Evolutionary conservation across 345 rosid species (phyloP), one percentile per base, ranked within the genome.

Genomic region (Arabis alpina): DNA sequence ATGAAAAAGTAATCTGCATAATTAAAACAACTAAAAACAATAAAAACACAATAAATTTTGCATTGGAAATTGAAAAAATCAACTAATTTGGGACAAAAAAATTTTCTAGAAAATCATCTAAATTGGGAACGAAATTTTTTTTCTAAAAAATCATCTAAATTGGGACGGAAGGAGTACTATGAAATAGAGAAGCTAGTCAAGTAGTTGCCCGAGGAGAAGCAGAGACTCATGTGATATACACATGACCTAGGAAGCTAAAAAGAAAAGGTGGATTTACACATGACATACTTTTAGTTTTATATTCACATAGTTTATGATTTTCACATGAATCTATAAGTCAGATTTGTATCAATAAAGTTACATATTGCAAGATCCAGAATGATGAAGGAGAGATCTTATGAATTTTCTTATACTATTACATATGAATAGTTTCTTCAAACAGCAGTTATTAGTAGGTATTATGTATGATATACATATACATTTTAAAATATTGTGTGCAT

Each of bases 221-320:
- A 66, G 62, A 74, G 32, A 40, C 56, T 74, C 73, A 66, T 66
- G 73, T 74, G 77, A 59, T 44, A 52, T 52, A 57, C 72, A 73
- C 76, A 73, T 64, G 64, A 54, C 70, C 68, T 53, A 61, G 16
- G 63, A 25, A 34, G 24, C 48, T 62, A 54, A 62, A 60, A 58
- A 30, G 15, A 71, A 62, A 71, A 23, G 12, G 12, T 45, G 47
- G 1, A 19, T 61, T 52, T 53, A 43, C 68, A 62, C 57, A 57
- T 73, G 27, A 56, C 53, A 51, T 64, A 48, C 68, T 60, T 66
- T 67, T 44, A 8, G 52, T 54, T 63, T 54, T 36, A 54, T 34
- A 66, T 42, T 36, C 41, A 45, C 32, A 59, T 34, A 51, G 54
- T 36, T 71, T 66, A 64, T 72, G 50, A n/a, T 64, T 55, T 55